These are phyloP conservation scores for Irineochytrium annulatum DNA, from an alignment of 192 early-diverging fungal species.

Conservation along the genomic window DNA sequence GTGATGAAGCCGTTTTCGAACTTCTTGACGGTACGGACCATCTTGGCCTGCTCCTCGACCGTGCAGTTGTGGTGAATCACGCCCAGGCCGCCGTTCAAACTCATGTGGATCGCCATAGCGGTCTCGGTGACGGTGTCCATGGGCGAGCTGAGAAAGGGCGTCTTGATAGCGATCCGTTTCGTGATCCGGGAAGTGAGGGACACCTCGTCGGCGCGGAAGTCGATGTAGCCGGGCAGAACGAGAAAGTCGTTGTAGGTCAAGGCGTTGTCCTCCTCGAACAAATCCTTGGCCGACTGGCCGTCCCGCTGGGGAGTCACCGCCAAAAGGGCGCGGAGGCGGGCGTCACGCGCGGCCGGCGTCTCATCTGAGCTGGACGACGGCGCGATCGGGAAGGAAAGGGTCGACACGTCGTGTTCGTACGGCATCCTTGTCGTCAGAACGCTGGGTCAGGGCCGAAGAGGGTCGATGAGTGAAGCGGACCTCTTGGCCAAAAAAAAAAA, in stretches of 20 bases:
- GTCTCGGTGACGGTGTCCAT: slow-evolving; percentile 99
- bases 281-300: slow-evolving; percentile 77
- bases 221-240: slow-evolving; percentile 92
- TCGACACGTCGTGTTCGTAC: not conserved
- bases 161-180: slow-evolving; percentile 84
- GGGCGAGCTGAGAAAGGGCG: slow-evolving; percentile 90
- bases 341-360: slow-evolving; percentile 16
- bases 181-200: slow-evolving; percentile 83
- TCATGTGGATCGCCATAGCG: slow-evolving; percentile 98
- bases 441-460: too few relatives aligned
- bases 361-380: not conserved
- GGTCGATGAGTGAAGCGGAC: too few relatives aligned
- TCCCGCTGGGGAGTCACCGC: slow-evolving; percentile 38
- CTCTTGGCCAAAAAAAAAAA: too few relatives aligned
- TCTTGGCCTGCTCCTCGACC: slow-evolving; percentile 91
- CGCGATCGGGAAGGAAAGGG: slow-evolving; percentile 14
- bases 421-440: too few relatives aligned
- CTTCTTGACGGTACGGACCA: slow-evolving; percentile 92
- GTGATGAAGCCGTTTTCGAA: slow-evolving; percentile 99
- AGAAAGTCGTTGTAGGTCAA: slow-evolving; percentile 99
- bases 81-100: slow-evolving; percentile 90
- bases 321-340: slow-evolving; percentile 25
- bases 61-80: slow-evolving; percentile 98
- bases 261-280: slow-evolving; percentile 73
- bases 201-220: slow-evolving; percentile 81